Base-by-base conservation (phyloP, 768 basidiomycete species). In the Tylopilus vinaceipallidus region DNA sequence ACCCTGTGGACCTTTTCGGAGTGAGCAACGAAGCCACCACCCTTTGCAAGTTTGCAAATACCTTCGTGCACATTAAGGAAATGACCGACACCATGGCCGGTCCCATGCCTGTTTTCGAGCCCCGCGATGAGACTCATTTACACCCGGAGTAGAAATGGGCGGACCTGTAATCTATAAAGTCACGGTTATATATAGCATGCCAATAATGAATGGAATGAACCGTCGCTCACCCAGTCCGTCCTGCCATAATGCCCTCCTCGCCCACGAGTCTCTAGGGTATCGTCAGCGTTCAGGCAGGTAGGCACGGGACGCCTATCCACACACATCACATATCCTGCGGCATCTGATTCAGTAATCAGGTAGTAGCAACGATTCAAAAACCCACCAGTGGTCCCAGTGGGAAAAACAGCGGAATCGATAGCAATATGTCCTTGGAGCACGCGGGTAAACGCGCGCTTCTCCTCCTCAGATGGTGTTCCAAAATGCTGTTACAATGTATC, bases 31-130 rank as follows among this genome's bases (percentile, higher is more conserved):
- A 11, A 9, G 16, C 12, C 24, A 14, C 9, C 13, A 14, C 6
- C 3, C 14, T 49, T 30, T 42, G n/a, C 0, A 32, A 27, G 23
- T 23, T 8, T 29, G 24, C 10, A 50, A 33, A 30, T 52, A 73
- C 74, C 75, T 77, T 98, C 94, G 60, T 98, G 95, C 0, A 98
- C 95, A 53, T 97, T 97, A 46, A 98, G 70, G 72, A 88, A 98
- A 56, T 90, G 86, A 0, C 95, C 95, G 27, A 99, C 88, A 29
- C 97, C 95, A 59, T 98, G 95, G 0, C 93, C 93, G 17, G 95
- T 97, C 5, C 91, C 90, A 54, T 97, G 94, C 52, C 92, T 87
- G 45, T 7, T 35, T 54, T 30, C 32, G 27, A 29, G 36, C 47
- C 55, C 37, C 45, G 45, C 34, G 14, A 30, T 52, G n/a, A 49